These are phyloP conservation scores for Colletotrichum endophyticum DNA, from an alignment of 2,329 filamentous ascomycete species.

Conservation along the genomic window DNA sequence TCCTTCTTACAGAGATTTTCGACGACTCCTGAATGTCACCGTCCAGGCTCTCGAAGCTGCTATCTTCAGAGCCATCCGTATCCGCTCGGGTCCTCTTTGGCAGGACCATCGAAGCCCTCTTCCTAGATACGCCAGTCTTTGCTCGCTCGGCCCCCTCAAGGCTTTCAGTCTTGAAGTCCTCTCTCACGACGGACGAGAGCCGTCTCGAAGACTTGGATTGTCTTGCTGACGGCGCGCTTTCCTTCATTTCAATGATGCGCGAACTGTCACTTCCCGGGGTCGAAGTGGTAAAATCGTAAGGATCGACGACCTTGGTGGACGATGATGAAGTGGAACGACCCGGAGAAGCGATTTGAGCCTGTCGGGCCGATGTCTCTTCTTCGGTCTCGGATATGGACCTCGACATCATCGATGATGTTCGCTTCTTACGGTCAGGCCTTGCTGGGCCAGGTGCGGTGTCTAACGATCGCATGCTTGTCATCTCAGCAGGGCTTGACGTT, in stretches of 20 bases:
- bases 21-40: constrained; percentile 3
- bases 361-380: not conserved
- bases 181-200: constrained; percentile 41
- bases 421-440: constrained; percentile 44
- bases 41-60: constrained; percentile 28
- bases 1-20: constrained; percentile 47
- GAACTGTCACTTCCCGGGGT: constrained; percentile 39
- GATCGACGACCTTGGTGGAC: constrained; percentile 36
- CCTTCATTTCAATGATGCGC: constrained; percentile 26
- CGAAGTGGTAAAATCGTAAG: constrained; percentile 60
- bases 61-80: constrained; percentile 30
- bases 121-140: constrained; percentile 30
- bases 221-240: constrained; percentile 31
- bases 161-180: constrained; percentile 35
- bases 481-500: constrained; percentile 39
- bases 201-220: constrained; percentile 39
- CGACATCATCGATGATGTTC: constrained; percentile 35
- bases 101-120: constrained; percentile 48
- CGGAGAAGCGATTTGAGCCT: not conserved
- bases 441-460: constrained; percentile 35
- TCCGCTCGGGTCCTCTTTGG: constrained; percentile 36
- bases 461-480: constrained; percentile 38
- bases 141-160: constrained; percentile 29
- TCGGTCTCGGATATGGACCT: constrained; percentile 12
- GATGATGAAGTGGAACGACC: not conserved